phyloP scores from a whole-genome alignment of 2,329 filamentous ascomycete genomes.

The Penicillium sp. region DNA sequence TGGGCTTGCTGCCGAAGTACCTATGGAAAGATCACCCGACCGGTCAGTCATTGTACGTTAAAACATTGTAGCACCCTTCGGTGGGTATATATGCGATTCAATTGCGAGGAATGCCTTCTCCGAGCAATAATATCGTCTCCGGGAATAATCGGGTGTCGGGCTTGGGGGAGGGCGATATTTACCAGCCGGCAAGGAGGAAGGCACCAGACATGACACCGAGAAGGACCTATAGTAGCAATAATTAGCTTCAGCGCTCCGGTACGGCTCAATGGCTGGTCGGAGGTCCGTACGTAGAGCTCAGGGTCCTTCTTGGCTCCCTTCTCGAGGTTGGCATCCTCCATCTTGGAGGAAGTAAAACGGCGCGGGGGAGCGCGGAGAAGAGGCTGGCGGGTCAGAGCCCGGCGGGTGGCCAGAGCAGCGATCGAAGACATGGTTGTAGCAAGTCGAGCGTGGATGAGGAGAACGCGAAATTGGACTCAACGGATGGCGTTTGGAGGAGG shows the following conservation, averaged over 20 bases:
- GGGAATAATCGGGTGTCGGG: constrained; percentile 9
- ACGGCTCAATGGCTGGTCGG: constrained; percentile 15
- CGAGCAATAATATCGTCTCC: constrained; percentile 65
- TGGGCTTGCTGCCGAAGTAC: constrained; percentile 78
- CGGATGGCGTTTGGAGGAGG: constrained; percentile 33
- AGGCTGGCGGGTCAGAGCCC: constrained; percentile 46
- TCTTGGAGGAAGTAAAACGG: constrained; percentile 46
- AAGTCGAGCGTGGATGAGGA: constrained; percentile 20
- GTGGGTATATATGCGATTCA: neutral
- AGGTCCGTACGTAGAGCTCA: constrained; percentile 70
- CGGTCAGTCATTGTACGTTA: constrained; percentile 14
- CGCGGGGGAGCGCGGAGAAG: constrained; percentile 47
- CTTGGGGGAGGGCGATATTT: constrained; percentile 27
- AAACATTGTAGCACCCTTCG: neutral
- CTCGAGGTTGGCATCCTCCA: constrained; percentile 58
- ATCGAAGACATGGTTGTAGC: constrained; percentile 46
- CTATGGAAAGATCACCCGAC: constrained; percentile 22
- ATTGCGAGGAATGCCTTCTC: neutral
- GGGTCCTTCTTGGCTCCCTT: constrained; percentile 71
- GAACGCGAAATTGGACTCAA: constrained; percentile 24
- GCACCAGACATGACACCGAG: constrained; percentile 88
- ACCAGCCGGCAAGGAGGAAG: constrained; percentile 84
- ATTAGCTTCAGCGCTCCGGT: constrained; percentile 21
- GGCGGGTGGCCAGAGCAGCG: constrained; percentile 46
- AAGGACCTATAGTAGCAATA: constrained; percentile 68